These are phyloP conservation scores for Fusarium palustre DNA, from an alignment of 2,329 filamentous ascomycete genomes.

Conservation along the genomic window DNA sequence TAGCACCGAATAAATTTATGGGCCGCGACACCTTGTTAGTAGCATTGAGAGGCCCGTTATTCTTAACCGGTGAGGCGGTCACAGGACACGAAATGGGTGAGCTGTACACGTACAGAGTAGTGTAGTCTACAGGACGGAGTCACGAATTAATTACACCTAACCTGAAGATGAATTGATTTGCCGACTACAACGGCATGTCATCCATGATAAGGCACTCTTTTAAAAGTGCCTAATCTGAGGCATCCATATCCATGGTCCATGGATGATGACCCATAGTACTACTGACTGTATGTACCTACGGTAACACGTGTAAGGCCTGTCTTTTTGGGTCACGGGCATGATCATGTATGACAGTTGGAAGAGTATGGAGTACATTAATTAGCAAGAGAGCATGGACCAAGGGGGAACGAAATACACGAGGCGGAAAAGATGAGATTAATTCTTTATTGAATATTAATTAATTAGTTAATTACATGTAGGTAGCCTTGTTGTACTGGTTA, in stretches of 20 bases:
- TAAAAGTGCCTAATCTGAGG: conserved; percentile 3
- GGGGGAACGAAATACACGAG: conserved; percentile 7
- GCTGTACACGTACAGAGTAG: conserved; percentile 20
- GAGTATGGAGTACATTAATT: conserved; percentile 16
- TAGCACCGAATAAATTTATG: conserved; percentile 17
- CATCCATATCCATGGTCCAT: background rate
- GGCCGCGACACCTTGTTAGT: conserved; percentile 25
- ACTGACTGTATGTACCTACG: background rate
- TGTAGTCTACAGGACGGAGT: background rate
- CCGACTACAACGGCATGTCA: conserved; percentile 12
- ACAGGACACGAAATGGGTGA: conserved; percentile 27
- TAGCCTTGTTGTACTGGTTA: conserved; percentile 6
- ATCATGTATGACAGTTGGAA: conserved; percentile 5
- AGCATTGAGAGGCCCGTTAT: conserved; percentile 9
- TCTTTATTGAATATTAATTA: conserved; percentile 5
- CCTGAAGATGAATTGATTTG: background rate
- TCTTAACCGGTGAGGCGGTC: conserved; percentile 39
- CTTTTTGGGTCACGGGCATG: conserved; percentile 6
- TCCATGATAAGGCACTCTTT: conserved; percentile 15
- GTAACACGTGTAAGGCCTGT: conserved; percentile 17
- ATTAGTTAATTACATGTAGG: background rate
- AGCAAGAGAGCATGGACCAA: conserved; percentile 19
- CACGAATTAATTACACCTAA: conserved; percentile 5
- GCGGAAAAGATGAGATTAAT: conserved; percentile 24
- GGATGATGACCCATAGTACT: background rate